Evolutionary conservation across 768 basidiomycete species (phyloP).

Genomic region (Trametes gibbosa): DNA sequence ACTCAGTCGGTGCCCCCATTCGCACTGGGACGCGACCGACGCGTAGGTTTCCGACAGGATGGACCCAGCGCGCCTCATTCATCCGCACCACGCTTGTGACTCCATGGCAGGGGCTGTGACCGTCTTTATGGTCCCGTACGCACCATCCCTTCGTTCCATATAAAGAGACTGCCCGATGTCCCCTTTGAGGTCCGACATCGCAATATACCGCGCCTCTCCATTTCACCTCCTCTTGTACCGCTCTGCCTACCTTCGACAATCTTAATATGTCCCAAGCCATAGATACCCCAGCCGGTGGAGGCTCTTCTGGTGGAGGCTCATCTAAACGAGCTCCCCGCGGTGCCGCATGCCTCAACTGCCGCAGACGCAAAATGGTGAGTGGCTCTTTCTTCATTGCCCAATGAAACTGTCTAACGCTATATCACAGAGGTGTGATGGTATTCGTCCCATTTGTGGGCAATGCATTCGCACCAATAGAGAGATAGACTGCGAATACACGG

Average conservation of each 20-base stretch:
- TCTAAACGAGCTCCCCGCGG: constrained; percentile 26
- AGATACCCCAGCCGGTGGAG: neutral
- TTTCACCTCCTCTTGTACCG: neutral
- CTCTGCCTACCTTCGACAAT: neutral
- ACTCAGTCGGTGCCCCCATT: neutral
- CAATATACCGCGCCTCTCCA: neutral
- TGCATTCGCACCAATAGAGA: constrained; percentile 60
- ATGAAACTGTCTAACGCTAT: neutral
- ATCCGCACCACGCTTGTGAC: constrained; percentile 11
- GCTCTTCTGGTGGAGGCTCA: neutral
- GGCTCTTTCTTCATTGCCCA: neutral
- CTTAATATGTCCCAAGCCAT: constrained; percentile 1
- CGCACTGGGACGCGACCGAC: constrained; percentile 3
- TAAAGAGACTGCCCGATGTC: neutral
- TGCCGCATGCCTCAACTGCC: constrained; percentile 28
- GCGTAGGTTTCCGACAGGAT: neutral
- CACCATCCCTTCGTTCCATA: neutral
- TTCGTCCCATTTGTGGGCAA: constrained; percentile 61
- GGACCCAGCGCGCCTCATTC: neutral
- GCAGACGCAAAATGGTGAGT: constrained; percentile 27
- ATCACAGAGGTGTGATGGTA: constrained; percentile 63
- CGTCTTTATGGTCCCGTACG: neutral
- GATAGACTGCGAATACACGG: constrained; percentile 60
- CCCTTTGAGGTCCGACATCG: neutral
- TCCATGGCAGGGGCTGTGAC: constrained; percentile 9